These are phyloP conservation scores for Hypocreales sp. DNA, from an alignment of 2,329 filamentous ascomycete genomes.

Conservation along the genomic window DNA sequence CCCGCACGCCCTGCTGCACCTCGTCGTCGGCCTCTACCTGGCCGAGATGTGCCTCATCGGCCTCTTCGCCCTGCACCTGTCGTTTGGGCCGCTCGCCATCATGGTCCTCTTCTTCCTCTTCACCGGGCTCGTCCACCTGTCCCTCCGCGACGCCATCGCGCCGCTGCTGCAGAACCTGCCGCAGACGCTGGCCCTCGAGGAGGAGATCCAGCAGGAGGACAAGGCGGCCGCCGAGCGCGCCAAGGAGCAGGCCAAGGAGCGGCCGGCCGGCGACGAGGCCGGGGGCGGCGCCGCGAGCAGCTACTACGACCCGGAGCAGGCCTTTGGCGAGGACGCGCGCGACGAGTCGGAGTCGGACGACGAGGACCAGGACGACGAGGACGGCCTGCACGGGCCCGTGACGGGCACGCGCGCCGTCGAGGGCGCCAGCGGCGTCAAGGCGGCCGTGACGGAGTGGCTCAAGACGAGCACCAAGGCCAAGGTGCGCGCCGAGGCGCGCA, in stretches of 20 bases:
- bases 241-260: constrained; percentile 8
- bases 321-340: constrained; percentile 15
- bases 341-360: constrained; percentile 13
- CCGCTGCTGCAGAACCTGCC: constrained; percentile 70
- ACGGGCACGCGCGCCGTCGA: constrained; percentile 19
- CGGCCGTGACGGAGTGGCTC: constrained; percentile 16
- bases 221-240: constrained; percentile 28
- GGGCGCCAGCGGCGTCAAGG: constrained; percentile 18
- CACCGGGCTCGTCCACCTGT: constrained; percentile 60
- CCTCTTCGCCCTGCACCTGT: constrained; percentile 56
- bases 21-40: constrained; percentile 72
- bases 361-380: constrained; percentile 10
- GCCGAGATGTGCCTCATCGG: constrained; percentile 72
- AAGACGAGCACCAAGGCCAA: constrained; percentile 22
- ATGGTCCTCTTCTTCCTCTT: constrained; percentile 67
- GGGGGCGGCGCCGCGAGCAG: constrained; percentile 13
- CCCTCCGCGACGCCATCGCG: constrained; percentile 55
- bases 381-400: constrained; percentile 6
- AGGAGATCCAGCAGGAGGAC: constrained; percentile 27
- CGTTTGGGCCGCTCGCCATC: constrained; percentile 53
- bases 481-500: constrained; percentile 9
- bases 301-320: constrained; percentile 19
- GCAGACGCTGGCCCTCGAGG: constrained; percentile 46
- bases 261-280: constrained; percentile 6
- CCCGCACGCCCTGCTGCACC: constrained; percentile 72